A percentile compares a stretch with the other conserved stretches of the same genome.
Conservation (phyloP, 2,329 filamentous ascomycete species). For the Chlorencoelia australis region DNA sequence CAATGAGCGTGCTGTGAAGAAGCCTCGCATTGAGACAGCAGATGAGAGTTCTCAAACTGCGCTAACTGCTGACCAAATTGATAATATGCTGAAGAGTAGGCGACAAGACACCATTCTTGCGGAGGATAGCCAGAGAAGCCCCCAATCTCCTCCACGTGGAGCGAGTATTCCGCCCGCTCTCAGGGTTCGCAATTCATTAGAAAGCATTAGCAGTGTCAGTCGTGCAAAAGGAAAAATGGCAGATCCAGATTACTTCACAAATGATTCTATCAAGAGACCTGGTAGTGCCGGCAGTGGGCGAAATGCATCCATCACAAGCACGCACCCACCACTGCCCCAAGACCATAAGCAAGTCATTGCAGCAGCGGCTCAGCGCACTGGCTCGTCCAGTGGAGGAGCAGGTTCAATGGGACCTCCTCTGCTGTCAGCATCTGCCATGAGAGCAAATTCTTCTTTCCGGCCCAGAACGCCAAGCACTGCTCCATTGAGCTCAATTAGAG, state of each 20-base stretch:
- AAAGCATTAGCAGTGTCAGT: constrained; percentile 37
- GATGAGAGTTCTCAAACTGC: constrained; percentile 77
- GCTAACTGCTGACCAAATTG: constrained; percentile 73
- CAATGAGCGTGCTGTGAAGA: constrained; percentile 32
- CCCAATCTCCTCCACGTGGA: constrained; percentile 19
- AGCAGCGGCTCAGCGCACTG: constrained; percentile 55
- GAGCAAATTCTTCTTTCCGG: constrained; percentile 33
- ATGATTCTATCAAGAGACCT: constrained; percentile 43
- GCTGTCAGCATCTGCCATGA: constrained; percentile 62
- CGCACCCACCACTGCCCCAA: constrained; percentile 62
- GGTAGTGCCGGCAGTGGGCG: constrained; percentile 63
- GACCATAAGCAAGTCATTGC: constrained; percentile 83
- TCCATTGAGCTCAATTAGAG: constrained; percentile 35
- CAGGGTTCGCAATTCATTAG: constrained; percentile 37
- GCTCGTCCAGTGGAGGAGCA: constrained; percentile 32
- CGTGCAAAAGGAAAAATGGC: constrained; percentile 30
- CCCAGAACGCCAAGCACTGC: constrained; percentile 51
- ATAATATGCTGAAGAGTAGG: constrained; percentile 58
- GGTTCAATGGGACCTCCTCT: constrained; percentile 73
- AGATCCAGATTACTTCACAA: constrained; percentile 29
- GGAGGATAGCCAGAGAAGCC: constrained; percentile 16
- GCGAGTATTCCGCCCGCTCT: constrained; percentile 30
- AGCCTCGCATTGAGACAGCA: constrained; percentile 35
- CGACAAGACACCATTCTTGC: constrained; percentile 19
- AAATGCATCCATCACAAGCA: constrained; percentile 34